Percentiles rank a stretch among this genome's conserved stretches.
These are phyloP conservation scores for Litsea cubeba DNA, from an alignment of 164 flowering plant species.

Conservation along the genomic window DNA sequence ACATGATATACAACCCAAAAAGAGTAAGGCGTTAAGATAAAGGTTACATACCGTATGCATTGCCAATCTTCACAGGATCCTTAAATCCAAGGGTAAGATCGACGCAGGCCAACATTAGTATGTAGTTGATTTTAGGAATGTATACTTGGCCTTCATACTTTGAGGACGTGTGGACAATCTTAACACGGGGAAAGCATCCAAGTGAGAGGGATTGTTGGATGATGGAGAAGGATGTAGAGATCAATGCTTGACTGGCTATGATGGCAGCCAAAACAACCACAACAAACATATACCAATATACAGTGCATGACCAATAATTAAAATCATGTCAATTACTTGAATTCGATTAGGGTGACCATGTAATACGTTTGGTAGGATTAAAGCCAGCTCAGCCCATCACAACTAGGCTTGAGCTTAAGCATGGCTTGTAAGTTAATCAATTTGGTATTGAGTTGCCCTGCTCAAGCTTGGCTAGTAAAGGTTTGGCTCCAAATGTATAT, in stretches of 20 bases:
- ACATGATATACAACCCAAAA: no score
- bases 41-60: conserved; percentile 30
- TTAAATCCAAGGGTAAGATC: conserved; percentile 23
- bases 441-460: no score
- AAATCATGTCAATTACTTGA: neutral
- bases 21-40: neutral
- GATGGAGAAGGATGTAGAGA: conserved; percentile 57
- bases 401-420: no score
- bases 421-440: no score
- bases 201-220: conserved; percentile 54
- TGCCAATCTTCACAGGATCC: conserved; percentile 22
- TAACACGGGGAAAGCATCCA: conserved; percentile 62
- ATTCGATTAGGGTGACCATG: neutral
- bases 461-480: no score
- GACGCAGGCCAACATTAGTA: conserved; percentile 42
- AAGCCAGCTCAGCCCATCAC: no score
- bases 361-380: no score
- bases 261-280: conserved; percentile 63
- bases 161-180: conserved; percentile 51
- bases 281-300: conserved; percentile 71
- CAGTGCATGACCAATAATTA: conserved; percentile 22
- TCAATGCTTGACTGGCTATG: conserved; percentile 76
- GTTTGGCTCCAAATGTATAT: no score
- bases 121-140: conserved; percentile 55
- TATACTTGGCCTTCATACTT: conserved; percentile 35